These are phyloP conservation scores for Rhodocollybia butyracea DNA, from an alignment of 768 basidiomycete genomes.

Conservation along the genomic window DNA sequence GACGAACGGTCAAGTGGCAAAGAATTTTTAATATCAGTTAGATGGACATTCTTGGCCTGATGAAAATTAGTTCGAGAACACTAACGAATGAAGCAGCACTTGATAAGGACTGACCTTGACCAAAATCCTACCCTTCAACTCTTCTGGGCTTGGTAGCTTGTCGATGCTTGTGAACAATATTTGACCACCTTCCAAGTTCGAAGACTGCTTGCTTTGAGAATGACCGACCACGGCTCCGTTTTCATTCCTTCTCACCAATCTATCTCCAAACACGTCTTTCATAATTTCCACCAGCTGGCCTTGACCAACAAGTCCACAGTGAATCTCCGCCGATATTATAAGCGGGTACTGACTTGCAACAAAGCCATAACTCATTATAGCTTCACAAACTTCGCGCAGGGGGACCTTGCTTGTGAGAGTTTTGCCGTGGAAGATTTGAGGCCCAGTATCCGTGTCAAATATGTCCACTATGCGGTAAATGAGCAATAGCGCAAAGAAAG, in stretches of 20 bases:
- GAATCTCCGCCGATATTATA: slow-evolving; percentile 91
- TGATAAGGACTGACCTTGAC: slow-evolving; percentile 59
- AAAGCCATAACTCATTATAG: slow-evolving; percentile 88
- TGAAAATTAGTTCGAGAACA: background rate
- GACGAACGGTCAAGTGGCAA: background rate
- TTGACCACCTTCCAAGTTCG: background rate
- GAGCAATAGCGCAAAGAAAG: background rate
- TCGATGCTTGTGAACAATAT: slow-evolving; percentile 6
- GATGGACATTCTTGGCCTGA: slow-evolving; percentile 76
- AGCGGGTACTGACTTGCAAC: slow-evolving; percentile 88
- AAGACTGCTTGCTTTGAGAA: background rate
- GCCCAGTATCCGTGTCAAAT: slow-evolving; percentile 83
- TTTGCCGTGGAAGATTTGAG: slow-evolving; percentile 85
- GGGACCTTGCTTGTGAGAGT: slow-evolving; percentile 85
- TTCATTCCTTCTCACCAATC: slow-evolving; percentile 33
- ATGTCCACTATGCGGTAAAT: slow-evolving; percentile 67
- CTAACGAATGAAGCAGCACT: background rate
- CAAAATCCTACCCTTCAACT: slow-evolving; percentile 74
- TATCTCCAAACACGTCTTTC: slow-evolving; percentile 44
- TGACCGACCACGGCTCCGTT: slow-evolving; percentile 28
- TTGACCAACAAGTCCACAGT: slow-evolving; percentile 79
- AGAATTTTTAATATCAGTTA: slow-evolving; percentile 24
- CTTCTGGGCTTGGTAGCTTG: slow-evolving; percentile 81
- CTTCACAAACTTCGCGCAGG: slow-evolving; percentile 75
- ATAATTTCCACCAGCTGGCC: slow-evolving; percentile 76